These are phyloP conservation scores for Seiridium unicorne DNA, from an alignment of 2,329 filamentous ascomycete species.

Conservation along the genomic window DNA sequence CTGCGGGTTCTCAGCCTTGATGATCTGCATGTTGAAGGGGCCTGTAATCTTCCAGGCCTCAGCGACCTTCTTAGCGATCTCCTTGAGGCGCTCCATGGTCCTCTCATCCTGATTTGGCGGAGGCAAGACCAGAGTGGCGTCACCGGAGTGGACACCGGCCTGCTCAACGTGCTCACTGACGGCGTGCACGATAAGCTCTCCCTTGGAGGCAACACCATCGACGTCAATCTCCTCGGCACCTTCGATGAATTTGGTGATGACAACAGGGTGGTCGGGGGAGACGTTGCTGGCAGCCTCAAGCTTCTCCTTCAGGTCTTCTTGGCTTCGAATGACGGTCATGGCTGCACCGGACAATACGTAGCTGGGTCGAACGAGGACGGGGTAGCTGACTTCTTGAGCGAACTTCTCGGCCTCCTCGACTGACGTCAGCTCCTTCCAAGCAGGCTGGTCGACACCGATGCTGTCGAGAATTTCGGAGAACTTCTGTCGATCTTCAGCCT, in stretches of 20 bases:
- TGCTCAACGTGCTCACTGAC: constrained; percentile 96
- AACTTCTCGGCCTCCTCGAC: constrained; percentile 86
- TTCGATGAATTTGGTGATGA: constrained; percentile 98
- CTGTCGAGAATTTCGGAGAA: constrained; percentile 97
- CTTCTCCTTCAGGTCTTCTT: constrained; percentile 91
- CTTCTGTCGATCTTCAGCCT: constrained; percentile 96
- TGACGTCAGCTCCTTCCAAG: constrained; percentile 95
- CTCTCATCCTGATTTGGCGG: constrained; percentile 74
- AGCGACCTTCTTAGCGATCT: constrained; percentile 93
- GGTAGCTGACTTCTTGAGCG: constrained; percentile 82
- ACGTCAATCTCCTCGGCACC: constrained; percentile 95
- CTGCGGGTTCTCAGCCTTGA: constrained; percentile 79
- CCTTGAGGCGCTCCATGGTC: constrained; percentile 86
- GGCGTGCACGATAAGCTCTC: constrained; percentile 85
- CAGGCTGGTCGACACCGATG: constrained; percentile 94
- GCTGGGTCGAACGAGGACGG: constrained; percentile 88
- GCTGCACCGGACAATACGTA: constrained; percentile 97
- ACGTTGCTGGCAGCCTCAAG: constrained; percentile 86
- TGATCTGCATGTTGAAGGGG: constrained; percentile 99
- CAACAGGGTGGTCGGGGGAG: constrained; percentile 94
- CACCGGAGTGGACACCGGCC: constrained; percentile 96
- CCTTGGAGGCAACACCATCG: constrained; percentile 84
- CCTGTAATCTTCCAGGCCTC: constrained; percentile 97
- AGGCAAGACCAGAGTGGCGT: constrained; percentile 90
- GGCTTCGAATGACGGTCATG: constrained; percentile 93